Evolutionary conservation across 768 basidiomycete genomes (phyloP), one percentile per base, ranked within the genome.

Genomic region (Wakefieldia striispora): DNA sequence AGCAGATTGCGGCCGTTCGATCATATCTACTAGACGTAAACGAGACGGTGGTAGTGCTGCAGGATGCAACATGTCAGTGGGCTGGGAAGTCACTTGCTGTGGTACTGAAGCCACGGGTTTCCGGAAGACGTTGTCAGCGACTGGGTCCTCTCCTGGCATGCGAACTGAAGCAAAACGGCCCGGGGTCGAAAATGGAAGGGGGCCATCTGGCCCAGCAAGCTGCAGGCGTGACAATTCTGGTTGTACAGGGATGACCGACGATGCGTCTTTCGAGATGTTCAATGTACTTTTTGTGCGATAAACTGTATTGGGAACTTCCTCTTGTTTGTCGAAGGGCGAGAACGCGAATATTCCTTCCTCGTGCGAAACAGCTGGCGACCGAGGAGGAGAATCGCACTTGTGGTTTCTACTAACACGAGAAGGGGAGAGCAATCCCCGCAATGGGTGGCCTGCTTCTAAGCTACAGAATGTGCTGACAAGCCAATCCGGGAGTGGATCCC

Each of bases 401-500:
- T 37, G 19, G 26, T 56, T 48, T 20, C 36, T 17, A 45, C 56
- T 34, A 1, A 49, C 33, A 20, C 49, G 53, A 42, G 55, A 58
- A 48, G 50, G 61, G 16, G 61, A 64, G 50, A 69, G 53, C 43
- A 73, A 51, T 7, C 55, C 55, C 46, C 69, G 69, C 27, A 72
- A 53, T 7, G 72, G 71, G 53, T 74, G 70, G 7, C 50, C 53
- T 6, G 61, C 33, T 52, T 63, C 62, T 33, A 86, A 69, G 20
- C 70, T 70, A 40, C 69, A 70, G 43, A 87, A 75, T 4, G 82
- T 81, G 34, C 69, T 60, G 21, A 71, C 69, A 13, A 86, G 73
- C 85, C 85, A 87, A 21, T 62, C 57, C 4, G 84, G 84, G 20
- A 85, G 66, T 4, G 70, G 55, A 33, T 36, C 67, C 45, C 45